A percentile compares a stretch with the other conserved stretches of the same genome.
Conservation (phyloP, 2,329 filamentous ascomycete genomes). For the Aspergillus thermomutatus region DNA sequence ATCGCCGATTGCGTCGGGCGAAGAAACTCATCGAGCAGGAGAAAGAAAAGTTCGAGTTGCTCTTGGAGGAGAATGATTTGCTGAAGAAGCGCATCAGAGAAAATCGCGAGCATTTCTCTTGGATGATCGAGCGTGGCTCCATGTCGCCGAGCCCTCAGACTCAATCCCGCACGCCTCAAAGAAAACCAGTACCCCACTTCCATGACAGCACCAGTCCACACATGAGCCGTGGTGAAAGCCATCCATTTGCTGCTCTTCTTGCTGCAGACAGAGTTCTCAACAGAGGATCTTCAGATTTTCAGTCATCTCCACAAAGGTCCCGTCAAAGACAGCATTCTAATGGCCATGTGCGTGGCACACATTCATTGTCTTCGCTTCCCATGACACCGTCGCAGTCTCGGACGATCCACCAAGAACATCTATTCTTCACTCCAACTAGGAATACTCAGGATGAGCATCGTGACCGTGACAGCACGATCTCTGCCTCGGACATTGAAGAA, state of each 20-base stretch:
- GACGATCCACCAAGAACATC: constrained; percentile 47
- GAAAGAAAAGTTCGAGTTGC: constrained; percentile 65
- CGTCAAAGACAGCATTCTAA: constrained; percentile 47
- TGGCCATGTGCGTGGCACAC: constrained; percentile 70
- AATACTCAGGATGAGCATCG: constrained; percentile 51
- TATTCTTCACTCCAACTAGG: constrained; percentile 57
- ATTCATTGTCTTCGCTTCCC: constrained; percentile 81
- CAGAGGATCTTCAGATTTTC: constrained; percentile 71
- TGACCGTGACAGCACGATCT: constrained; percentile 84
- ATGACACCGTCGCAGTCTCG: constrained; percentile 65
- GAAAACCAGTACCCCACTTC: constrained; percentile 40
- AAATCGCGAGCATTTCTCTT: constrained; percentile 82
- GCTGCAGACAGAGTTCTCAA: constrained; percentile 71
- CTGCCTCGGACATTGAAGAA: constrained; percentile 56
- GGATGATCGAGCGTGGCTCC: constrained; percentile 71
- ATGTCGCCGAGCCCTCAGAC: constrained; percentile 57
- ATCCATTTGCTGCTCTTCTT: constrained; percentile 73
- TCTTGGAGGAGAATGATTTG: constrained; percentile 73
- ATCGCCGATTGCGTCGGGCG: constrained; percentile 65
- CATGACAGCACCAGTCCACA: constrained; percentile 38
- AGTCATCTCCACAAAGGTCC: constrained; percentile 63
- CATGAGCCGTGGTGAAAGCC: constrained; percentile 51
- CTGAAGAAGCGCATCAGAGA: constrained; percentile 81
- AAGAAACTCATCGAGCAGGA: constrained; percentile 76
- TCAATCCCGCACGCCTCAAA: constrained; percentile 46